A percentile compares a stretch with the other conserved stretches of the same genome.
Evolutionary conservation across 2,329 filamentous ascomycete species (phyloP).

Genomic region (Colletotrichum liaoningense): DNA sequence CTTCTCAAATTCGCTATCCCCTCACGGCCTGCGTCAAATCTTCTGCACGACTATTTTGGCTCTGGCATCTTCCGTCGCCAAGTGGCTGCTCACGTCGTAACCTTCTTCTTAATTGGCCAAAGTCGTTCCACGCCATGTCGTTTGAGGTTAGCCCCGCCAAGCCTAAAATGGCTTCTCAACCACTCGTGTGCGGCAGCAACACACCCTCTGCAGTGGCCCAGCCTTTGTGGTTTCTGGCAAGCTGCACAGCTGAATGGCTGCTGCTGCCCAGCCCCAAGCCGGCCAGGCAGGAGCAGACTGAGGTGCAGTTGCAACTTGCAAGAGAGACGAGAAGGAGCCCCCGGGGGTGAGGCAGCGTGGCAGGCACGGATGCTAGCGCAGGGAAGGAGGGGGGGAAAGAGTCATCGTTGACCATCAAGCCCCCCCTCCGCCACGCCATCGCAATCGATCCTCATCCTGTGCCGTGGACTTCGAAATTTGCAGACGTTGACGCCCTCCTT

Average conservation of each 20-base stretch:
- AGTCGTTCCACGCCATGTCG: not conserved
- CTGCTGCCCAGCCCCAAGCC: conserved; percentile 33
- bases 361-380: too few relatives aligned
- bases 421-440: conserved; percentile 20
- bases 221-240: conserved; percentile 21
- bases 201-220: conserved; percentile 29
- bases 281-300: conserved; percentile 16
- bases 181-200: conserved; percentile 25
- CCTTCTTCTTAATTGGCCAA: conserved; percentile 1
- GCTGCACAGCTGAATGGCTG: conserved; percentile 20
- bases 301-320: not conserved
- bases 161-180: conserved; percentile 19
- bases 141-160: conserved; percentile 2
- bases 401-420: conserved; percentile 4
- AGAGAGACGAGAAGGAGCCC: not conserved
- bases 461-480: not conserved
- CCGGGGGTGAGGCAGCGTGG: not conserved
- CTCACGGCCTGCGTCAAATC: not conserved
- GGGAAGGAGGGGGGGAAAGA: not conserved
- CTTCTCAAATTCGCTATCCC: conserved; percentile 4
- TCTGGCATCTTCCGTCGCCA: conserved; percentile 25
- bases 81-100: conserved; percentile 17
- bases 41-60: conserved; percentile 1
- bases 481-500: not conserved
- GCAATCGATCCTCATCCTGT: not conserved